Conservation (phyloP, 2,329 filamentous ascomycete species). For the Penicillium sp. region DNA sequence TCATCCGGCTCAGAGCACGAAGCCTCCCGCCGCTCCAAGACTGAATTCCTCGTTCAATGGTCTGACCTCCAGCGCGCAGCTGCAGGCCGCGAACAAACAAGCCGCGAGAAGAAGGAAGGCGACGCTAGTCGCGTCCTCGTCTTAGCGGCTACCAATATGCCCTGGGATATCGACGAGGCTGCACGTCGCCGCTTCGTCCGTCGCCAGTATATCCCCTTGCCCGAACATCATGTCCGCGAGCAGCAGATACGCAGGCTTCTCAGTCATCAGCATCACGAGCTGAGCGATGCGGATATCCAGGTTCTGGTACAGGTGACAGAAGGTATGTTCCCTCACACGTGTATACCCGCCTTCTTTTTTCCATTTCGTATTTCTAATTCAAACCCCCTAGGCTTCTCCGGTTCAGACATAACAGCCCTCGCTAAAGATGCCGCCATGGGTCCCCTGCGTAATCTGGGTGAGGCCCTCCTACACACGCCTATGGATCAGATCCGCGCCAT, state of each 20-base stretch:
- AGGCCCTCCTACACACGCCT: slow-evolving; percentile 82
- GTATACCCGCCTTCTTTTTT: background rate
- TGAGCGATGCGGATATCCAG: slow-evolving; percentile 69
- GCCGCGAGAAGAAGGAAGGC: slow-evolving; percentile 65
- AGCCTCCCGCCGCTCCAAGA: slow-evolving; percentile 90
- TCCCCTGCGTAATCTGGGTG: slow-evolving; percentile 82
- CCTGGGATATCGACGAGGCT: slow-evolving; percentile 97
- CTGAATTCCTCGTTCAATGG: slow-evolving; percentile 97
- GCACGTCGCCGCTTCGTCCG: slow-evolving; percentile 86
- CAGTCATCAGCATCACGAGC: slow-evolving; percentile 79
- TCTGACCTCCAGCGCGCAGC: slow-evolving; percentile 89
- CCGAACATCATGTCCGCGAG: slow-evolving; percentile 76
- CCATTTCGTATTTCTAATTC: slow-evolving; percentile 4
- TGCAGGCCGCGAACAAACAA: slow-evolving; percentile 68
- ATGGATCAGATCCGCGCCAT: slow-evolving; percentile 95
- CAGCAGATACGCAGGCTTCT: slow-evolving; percentile 76
- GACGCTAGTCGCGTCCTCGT: slow-evolving; percentile 89
- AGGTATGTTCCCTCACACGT: slow-evolving; percentile 53
- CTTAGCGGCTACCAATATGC: slow-evolving; percentile 89
- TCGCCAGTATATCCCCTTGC: slow-evolving; percentile 91
- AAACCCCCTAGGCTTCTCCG: slow-evolving; percentile 80
- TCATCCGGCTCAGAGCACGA: slow-evolving; percentile 81
- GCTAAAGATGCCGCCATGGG: slow-evolving; percentile 99
- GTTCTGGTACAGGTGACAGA: slow-evolving; percentile 77
- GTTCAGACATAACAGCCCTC: slow-evolving; percentile 91